phyloP scores from a whole-genome alignment of 805 yeast species.

The Priceomyces castillae region DNA sequence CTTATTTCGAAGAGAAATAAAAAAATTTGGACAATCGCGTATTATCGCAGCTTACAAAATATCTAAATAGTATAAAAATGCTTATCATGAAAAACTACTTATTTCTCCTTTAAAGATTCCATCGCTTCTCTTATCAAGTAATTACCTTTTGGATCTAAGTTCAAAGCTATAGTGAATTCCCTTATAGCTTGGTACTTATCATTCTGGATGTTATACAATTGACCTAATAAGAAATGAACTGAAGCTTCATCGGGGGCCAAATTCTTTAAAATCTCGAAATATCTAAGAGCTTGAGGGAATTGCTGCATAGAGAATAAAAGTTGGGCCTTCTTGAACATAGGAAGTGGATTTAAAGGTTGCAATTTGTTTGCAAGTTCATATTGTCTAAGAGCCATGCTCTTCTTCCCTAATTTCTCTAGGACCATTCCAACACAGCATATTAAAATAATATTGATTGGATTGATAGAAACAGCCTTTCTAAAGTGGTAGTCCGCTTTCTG shows the following conservation, averaged over 20 bases:
- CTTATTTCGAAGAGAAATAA: no score
- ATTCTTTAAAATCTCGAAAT: conserved; percentile 67
- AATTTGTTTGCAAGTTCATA: conserved; percentile 79
- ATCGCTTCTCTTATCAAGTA: conserved; percentile 83
- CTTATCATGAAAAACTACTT: neutral
- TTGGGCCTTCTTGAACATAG: conserved; percentile 87
- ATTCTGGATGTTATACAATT: conserved; percentile 72
- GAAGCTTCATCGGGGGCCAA: conserved; percentile 94
- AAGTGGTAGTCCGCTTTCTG: conserved; percentile 83
- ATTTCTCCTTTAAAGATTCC: conserved; percentile 45
- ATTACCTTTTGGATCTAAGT: conserved; percentile 88
- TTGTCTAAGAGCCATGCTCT: conserved; percentile 71
- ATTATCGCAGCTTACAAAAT: no score
- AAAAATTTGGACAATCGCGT: no score
- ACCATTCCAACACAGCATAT: conserved; percentile 95
- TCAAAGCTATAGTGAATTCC: conserved; percentile 84
- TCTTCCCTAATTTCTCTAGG: conserved; percentile 68
- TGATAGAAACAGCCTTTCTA: conserved; percentile 80
- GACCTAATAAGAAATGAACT: conserved; percentile 87
- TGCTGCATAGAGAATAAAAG: conserved; percentile 67
- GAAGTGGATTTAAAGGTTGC: conserved; percentile 83
- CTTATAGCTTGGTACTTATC: conserved; percentile 75
- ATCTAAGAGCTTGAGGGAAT: conserved; percentile 67
- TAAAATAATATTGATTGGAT: conserved; percentile 85
- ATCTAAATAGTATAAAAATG: no score